These are phyloP conservation scores for Apiospora pterosperma DNA, from an alignment of 2,329 filamentous ascomycete genomes.

Conservation along the genomic window DNA sequence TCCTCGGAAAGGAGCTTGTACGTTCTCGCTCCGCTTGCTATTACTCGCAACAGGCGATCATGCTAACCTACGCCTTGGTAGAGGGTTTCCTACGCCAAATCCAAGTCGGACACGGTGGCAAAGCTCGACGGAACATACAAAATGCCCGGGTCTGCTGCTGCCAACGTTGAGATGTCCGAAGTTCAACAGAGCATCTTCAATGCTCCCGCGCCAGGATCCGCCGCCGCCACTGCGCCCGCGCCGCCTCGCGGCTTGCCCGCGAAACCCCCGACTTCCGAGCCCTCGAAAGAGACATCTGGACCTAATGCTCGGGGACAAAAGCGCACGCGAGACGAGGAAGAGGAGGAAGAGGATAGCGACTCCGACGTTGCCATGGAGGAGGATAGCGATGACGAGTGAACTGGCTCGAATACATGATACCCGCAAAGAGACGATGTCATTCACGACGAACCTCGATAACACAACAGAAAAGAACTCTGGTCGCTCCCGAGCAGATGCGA, in stretches of 20 bases:
- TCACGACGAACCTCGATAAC: not conserved
- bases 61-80: conserved; percentile 34
- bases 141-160: conserved; percentile 55
- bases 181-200: conserved; percentile 80
- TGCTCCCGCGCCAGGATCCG: conserved; percentile 52
- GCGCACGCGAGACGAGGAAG: conserved; percentile 65
- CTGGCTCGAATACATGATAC: not conserved
- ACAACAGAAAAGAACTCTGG: conserved; percentile 22
- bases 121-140: conserved; percentile 91
- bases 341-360: conserved; percentile 58
- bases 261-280: conserved; percentile 43
- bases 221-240: conserved; percentile 36
- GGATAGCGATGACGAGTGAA: conserved; percentile 65
- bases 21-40: conserved; percentile 28
- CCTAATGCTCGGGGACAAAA: conserved; percentile 63
- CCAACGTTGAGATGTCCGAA: conserved; percentile 63
- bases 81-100: conserved; percentile 90
- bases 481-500: conserved; percentile 40
- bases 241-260: conserved; percentile 37
- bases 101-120: conserved; percentile 81
- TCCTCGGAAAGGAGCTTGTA: conserved; percentile 84
- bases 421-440: conserved; percentile 1
- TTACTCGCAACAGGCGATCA: not conserved
- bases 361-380: conserved; percentile 66
- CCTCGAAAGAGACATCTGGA: conserved; percentile 48